Conservation (phyloP, 805 yeast genomes). For the Candida palmyrensis region DNA sequence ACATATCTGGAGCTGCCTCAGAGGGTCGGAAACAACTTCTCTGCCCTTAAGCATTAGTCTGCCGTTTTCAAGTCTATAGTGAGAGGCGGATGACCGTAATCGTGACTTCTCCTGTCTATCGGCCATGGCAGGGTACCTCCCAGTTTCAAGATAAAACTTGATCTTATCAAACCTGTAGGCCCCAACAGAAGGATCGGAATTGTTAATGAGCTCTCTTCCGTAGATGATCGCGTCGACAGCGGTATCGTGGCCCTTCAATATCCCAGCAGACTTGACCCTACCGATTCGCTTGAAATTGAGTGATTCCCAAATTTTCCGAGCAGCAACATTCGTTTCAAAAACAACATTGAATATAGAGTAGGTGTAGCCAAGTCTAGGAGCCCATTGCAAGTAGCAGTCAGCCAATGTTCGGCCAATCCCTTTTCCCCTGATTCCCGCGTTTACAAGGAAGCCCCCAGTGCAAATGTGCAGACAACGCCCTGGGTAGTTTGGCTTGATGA, state of each 20-base stretch:
- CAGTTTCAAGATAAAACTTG: slow-evolving; percentile 72
- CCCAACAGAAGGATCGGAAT: slow-evolving; percentile 44
- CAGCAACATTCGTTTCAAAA: slow-evolving; percentile 83
- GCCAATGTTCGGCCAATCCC: slow-evolving; percentile 86
- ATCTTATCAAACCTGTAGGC: slow-evolving; percentile 72
- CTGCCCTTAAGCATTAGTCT: slow-evolving; percentile 70
- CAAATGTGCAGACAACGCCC: slow-evolving; percentile 94
- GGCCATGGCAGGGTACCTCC: slow-evolving; percentile 78
- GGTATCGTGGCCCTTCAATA: slow-evolving; percentile 74
- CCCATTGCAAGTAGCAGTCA: slow-evolving; percentile 86
- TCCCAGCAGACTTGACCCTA: slow-evolving; percentile 80
- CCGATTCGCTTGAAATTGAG: slow-evolving; percentile 77
- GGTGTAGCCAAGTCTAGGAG: slow-evolving; percentile 82
- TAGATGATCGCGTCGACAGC: slow-evolving; percentile 86
- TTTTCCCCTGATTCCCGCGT: slow-evolving; percentile 87
- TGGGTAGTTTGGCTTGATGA: slow-evolving; percentile 82
- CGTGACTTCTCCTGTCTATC: slow-evolving; percentile 86
- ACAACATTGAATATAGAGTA: slow-evolving; percentile 80
- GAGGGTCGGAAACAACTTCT: slow-evolving; percentile 78
- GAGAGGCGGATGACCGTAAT: slow-evolving; percentile 72
- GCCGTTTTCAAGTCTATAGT: slow-evolving; percentile 67
- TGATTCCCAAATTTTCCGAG: slow-evolving; percentile 71
- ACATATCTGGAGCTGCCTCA: slow-evolving; percentile 69
- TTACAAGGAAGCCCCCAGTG: slow-evolving; percentile 81
- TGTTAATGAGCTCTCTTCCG: slow-evolving; percentile 69